These are phyloP conservation scores for Vanrija sp. DNA, from an alignment of 1,284 basidiomycete species.

Conservation along the genomic window DNA sequence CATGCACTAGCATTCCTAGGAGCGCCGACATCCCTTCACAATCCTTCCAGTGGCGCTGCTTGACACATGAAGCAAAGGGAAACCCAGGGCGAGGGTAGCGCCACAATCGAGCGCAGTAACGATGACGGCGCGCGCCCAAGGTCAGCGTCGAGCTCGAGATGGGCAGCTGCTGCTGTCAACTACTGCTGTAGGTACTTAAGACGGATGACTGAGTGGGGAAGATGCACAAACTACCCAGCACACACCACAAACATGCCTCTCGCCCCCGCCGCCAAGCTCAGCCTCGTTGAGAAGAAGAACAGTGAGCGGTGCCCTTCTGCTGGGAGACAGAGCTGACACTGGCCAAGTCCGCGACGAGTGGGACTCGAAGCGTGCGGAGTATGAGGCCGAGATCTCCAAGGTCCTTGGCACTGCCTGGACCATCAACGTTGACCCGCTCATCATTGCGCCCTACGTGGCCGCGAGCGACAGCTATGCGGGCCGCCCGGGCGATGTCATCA, in stretches of 20 bases:
- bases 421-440: conserved; percentile 5
- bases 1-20: too few species aligned
- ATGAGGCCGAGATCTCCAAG: background rate
- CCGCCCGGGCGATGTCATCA: background rate
- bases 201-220: too few species aligned
- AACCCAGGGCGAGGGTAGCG: too few species aligned
- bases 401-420: conserved; percentile 2
- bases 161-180: too few species aligned
- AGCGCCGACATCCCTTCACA: too few species aligned
- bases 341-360: conserved; percentile 4
- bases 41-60: too few species aligned
- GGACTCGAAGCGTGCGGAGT: background rate
- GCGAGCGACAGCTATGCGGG: background rate
- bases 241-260: background rate
- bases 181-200: too few species aligned
- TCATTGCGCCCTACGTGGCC: conserved; percentile 1
- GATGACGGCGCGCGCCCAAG: too few species aligned
- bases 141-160: too few species aligned
- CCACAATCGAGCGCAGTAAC: too few species aligned
- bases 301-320: background rate
- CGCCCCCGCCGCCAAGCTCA: conserved; percentile 7
- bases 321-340: background rate
- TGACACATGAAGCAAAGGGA: too few species aligned
- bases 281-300: conserved; percentile 7
- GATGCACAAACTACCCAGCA: background rate